Evolutionary conservation across 805 yeast species (phyloP).

Genomic region (Starmera quercuum): DNA sequence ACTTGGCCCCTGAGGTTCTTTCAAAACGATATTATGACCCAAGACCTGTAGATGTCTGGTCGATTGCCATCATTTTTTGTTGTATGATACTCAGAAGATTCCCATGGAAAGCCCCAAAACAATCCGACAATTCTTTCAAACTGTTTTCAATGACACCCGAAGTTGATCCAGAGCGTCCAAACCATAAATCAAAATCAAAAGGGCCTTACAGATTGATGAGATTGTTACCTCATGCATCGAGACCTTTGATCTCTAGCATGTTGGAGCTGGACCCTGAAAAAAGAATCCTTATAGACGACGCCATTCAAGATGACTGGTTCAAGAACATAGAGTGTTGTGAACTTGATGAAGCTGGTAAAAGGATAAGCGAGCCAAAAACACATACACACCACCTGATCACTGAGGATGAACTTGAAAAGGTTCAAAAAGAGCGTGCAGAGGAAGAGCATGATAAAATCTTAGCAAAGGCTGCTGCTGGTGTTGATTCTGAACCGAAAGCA

Average conservation of each 20-base stretch:
- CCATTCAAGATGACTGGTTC: conserved; percentile 52
- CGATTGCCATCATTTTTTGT: conserved; percentile 84
- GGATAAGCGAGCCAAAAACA: conserved; percentile 22
- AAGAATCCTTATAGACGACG: conserved; percentile 52
- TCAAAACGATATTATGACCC: conserved; percentile 61
- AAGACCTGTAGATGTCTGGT: conserved; percentile 86
- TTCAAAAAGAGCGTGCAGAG: conserved; percentile 28
- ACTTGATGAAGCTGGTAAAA: conserved; percentile 15
- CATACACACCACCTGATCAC: conserved; percentile 66
- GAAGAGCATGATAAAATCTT: conserved; percentile 15
- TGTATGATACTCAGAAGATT: conserved; percentile 83
- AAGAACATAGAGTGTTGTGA: conserved; percentile 47
- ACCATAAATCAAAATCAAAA: conserved; percentile 32
- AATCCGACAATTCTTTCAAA: conserved; percentile 64
- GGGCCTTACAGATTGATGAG: conserved; percentile 74
- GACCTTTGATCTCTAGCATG: conserved; percentile 59
- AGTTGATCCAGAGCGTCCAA: conserved; percentile 17
- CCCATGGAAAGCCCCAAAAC: conserved; percentile 94
- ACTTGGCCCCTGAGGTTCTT: conserved; percentile 88
- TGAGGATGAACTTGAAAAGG: conserved; percentile 47
- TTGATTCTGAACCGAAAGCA: neutral
- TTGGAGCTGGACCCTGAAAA: conserved; percentile 48
- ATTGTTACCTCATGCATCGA: conserved; percentile 59
- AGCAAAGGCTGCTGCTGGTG: conserved; percentile 6
- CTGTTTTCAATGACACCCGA: conserved; percentile 47